These are phyloP conservation scores for Debaryomyces nepalensis DNA, from an alignment of 1,139 yeast genomes.

Conservation along the genomic window DNA sequence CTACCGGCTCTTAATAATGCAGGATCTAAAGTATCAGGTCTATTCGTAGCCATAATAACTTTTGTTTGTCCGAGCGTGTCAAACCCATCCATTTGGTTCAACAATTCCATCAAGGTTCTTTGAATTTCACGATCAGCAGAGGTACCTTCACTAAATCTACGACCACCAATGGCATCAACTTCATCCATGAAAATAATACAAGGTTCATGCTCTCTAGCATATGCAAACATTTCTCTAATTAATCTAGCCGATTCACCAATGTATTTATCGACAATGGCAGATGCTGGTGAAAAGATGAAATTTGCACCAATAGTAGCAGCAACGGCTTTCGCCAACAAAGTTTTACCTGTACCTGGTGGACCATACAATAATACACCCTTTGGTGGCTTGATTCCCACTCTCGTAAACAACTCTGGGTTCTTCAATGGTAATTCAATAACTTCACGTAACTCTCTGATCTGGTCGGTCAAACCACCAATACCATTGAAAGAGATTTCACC, in stretches of 20 bases:
- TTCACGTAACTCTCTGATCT: constrained; percentile 94
- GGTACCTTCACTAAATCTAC: constrained; percentile 98
- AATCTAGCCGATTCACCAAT: constrained; percentile 98
- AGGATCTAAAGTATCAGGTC: constrained; percentile 99
- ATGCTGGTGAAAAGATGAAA: constrained; percentile 96
- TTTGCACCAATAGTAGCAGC: constrained; percentile 99
- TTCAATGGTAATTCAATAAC: constrained; percentile 96
- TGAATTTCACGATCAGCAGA: constrained; percentile 99
- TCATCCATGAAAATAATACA: constrained; percentile 99
- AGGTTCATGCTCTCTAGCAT: constrained; percentile 98
- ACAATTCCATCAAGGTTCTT: constrained; percentile 96
- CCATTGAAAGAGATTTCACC: constrained; percentile 95
- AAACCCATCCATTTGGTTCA: constrained; percentile 99
- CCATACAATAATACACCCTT: constrained; percentile 97
- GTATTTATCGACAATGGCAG: constrained; percentile 97
- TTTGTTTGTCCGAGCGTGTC: constrained; percentile 97
- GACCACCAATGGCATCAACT: constrained; percentile 98
- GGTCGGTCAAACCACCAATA: constrained; percentile 96
- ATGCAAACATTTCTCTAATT: constrained; percentile 97
- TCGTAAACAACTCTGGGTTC: constrained; percentile 92
- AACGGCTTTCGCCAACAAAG: constrained; percentile 93
- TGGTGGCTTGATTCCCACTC: constrained; percentile 98
- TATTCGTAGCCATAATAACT: constrained; percentile 98
- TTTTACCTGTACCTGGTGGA: constrained; percentile 99
- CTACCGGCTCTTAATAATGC: constrained; percentile 98